Conservation (phyloP, 768 basidiomycete species). For the Rhodotorula paludigena region DNA sequence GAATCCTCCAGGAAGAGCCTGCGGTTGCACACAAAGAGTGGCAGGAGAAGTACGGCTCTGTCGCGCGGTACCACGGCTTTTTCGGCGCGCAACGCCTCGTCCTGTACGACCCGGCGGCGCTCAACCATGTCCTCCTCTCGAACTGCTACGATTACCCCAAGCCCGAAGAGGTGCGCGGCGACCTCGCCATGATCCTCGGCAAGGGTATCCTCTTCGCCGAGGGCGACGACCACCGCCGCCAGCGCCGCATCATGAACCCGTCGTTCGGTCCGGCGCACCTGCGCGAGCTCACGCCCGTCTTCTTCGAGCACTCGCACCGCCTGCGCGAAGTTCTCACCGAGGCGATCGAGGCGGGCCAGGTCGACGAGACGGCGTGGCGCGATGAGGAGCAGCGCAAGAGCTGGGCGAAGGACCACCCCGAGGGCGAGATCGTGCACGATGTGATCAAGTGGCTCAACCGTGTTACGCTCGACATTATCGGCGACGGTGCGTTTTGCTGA, state of each 20-base stretch:
- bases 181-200: constrained; percentile 35
- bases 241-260: constrained; percentile 35
- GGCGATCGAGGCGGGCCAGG: not conserved
- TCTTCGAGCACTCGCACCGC: constrained; percentile 33
- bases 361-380: constrained; percentile 12
- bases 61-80: too few species aligned
- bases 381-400: not conserved
- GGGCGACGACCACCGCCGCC: constrained; percentile 38
- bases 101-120: constrained; percentile 29
- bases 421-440: constrained; percentile 42
- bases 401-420: not conserved
- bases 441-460: constrained; percentile 45
- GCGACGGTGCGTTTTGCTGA: constrained; percentile 18
- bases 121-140: constrained; percentile 36
- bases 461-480: constrained; percentile 45
- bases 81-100: constrained; percentile 22
- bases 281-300: constrained; percentile 29
- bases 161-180: constrained; percentile 28
- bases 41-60: too few species aligned
- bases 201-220: constrained; percentile 40
- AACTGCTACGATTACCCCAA: constrained; percentile 37
- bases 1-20: too few species aligned
- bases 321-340: constrained; percentile 24
- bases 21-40: too few species aligned
- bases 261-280: constrained; percentile 30